Evolutionary conservation across 805 yeast genomes (phyloP).

Genomic region (Scheffersomyces spartinae): DNA sequence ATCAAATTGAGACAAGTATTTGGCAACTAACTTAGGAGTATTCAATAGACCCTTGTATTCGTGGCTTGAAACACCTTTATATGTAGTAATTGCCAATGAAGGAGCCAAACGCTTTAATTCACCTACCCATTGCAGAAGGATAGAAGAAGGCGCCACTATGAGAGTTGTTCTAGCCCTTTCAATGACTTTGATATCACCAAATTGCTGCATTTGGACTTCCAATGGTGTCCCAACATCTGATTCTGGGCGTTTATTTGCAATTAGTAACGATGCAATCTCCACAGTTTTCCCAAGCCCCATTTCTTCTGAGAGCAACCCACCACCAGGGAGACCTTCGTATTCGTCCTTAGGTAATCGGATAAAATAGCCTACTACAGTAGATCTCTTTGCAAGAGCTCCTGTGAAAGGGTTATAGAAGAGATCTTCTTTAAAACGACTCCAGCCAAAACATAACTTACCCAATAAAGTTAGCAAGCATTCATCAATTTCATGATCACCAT

Average conservation of each 20-base stretch:
- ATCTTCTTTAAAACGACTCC: no score
- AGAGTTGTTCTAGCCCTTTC: slow-evolving; percentile 57
- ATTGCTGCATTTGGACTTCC: slow-evolving; percentile 19
- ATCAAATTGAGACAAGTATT: slow-evolving; percentile 51
- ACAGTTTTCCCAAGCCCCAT: slow-evolving; percentile 97
- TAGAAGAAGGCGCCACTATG: slow-evolving; percentile 78
- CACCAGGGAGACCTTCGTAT: no score
- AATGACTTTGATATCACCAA: slow-evolving; percentile 32
- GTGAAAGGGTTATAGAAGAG: no score
- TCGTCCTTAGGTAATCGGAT: no score
- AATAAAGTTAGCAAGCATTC: no score
- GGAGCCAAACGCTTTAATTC: slow-evolving; percentile 58
- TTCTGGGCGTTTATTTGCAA: slow-evolving; percentile 45
- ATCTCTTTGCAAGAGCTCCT: no score
- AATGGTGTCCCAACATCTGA: slow-evolving; percentile 19
- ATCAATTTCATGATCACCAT: no score
- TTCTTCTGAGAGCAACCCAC: slow-evolving; percentile 80
- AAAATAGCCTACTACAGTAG: no score
- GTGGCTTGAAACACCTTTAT: slow-evolving; percentile 55
- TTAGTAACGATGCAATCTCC: slow-evolving; percentile 59
- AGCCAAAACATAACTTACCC: no score
- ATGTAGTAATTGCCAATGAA: slow-evolving; percentile 45
- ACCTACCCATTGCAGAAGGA: slow-evolving; percentile 74
- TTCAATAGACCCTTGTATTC: no score
- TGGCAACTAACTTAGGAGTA: slow-evolving; percentile 34